phyloP scores from a whole-genome alignment of 805 yeast species.

The Kuraishia molischiana region DNA sequence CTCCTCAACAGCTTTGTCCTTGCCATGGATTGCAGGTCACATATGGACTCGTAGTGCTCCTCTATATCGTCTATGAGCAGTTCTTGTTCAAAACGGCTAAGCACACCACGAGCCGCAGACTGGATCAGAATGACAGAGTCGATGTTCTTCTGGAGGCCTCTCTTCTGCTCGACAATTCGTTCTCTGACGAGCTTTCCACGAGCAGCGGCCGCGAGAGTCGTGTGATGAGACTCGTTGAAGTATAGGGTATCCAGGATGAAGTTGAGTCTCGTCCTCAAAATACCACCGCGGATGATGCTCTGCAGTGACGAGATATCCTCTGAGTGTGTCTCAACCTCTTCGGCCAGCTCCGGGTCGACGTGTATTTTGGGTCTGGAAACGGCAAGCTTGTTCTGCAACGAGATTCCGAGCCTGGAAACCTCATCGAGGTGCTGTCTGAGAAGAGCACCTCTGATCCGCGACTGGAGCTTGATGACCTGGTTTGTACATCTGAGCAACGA shows the following conservation, averaged over 20 bases:
- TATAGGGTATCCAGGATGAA: constrained; percentile 30
- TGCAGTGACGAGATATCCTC: constrained; percentile 23
- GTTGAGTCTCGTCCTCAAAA: constrained; percentile 30
- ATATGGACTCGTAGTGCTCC: constrained; percentile 26
- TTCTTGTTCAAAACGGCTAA: constrained; percentile 48
- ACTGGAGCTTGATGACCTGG: constrained; percentile 26
- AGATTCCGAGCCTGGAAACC: neutral
- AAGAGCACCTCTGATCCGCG: constrained; percentile 29
- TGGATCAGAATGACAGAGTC: constrained; percentile 36
- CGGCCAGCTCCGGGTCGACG: constrained; percentile 7
- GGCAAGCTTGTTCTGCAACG: neutral
- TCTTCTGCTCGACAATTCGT: constrained; percentile 10
- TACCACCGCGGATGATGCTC: constrained; percentile 33
- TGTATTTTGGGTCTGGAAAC: constrained; percentile 2
- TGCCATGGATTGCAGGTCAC: constrained; percentile 41
- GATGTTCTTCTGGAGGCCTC: constrained; percentile 10
- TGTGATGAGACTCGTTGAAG: constrained; percentile 26
- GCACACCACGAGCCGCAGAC: constrained; percentile 52
- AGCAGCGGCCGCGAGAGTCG: constrained; percentile 29
- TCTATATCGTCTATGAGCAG: constrained; percentile 43
- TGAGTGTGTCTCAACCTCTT: neutral
- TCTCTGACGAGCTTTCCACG: constrained; percentile 32
- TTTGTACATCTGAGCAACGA: constrained; percentile 12
- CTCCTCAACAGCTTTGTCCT: constrained; percentile 39
- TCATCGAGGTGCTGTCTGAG: constrained; percentile 13